Percentiles rank a stretch among this genome's conserved stretches.
Evolutionary conservation across 2,329 filamentous ascomycete species (phyloP).

Genomic region (Colletotrichum costaricense): DNA sequence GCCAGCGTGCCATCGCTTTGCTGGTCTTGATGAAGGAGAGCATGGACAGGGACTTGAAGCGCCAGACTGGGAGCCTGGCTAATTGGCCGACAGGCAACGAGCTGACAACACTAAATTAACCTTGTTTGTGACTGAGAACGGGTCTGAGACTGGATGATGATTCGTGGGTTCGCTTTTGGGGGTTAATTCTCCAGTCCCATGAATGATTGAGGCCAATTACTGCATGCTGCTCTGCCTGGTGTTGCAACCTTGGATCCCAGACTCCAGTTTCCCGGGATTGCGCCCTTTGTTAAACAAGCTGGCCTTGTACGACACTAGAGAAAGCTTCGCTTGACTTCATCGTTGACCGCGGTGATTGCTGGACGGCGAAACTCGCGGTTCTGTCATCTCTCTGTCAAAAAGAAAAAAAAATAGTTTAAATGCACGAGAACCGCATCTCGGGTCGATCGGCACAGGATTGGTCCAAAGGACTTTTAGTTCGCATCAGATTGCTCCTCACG

Average conservation of each 20-base stretch:
- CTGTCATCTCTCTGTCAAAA: background rate
- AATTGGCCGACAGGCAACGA: background rate
- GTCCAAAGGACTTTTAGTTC: background rate
- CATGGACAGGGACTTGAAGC: background rate
- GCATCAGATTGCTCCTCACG: background rate
- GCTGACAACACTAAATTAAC: background rate
- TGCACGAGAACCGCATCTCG: background rate
- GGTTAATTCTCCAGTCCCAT: background rate
- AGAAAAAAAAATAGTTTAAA: background rate
- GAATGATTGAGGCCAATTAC: background rate
- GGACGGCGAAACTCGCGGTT: background rate
- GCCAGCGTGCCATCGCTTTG: background rate
- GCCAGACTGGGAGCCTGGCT: background rate
- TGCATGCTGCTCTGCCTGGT: background rate
- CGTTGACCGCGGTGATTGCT: background rate
- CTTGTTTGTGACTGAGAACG: background rate
- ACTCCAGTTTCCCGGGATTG: background rate
- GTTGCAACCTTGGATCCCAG: background rate
- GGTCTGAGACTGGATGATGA: too few species aligned
- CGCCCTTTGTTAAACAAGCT: background rate
- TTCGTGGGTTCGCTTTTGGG: background rate
- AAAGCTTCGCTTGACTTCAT: background rate
- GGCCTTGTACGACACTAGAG: background rate
- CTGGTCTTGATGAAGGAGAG: background rate
- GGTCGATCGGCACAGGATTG: background rate